Evolutionary conservation across 352 stramenopile species (phyloP).

Genomic region (Poterioochromonas sp.): DNA sequence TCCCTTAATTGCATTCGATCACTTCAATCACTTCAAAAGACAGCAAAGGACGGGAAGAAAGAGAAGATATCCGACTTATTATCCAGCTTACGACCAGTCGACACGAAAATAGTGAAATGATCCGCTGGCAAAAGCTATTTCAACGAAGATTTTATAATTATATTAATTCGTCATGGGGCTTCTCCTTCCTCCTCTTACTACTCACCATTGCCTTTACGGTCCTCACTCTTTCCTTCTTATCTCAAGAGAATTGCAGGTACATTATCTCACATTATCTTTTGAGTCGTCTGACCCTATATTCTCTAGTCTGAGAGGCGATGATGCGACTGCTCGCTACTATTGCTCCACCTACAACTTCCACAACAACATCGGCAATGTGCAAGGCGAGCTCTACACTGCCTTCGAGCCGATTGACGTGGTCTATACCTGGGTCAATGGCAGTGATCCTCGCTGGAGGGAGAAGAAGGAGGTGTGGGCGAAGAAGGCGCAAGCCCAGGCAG

Average conservation of each 20-base stretch:
- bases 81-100: too few species aligned
- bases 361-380: slow-evolving; percentile 16
- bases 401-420: slow-evolving; percentile 75
- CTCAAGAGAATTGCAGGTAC: not conserved
- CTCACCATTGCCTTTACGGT: not conserved
- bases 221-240: not conserved
- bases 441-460: slow-evolving; percentile 70
- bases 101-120: not conserved
- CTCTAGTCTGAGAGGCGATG: too few species aligned
- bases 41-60: too few species aligned
- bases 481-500: too few species aligned
- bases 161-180: slow-evolving; percentile 12
- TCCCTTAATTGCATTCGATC: too few species aligned
- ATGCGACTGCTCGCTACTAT: not conserved
- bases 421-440: slow-evolving; percentile 92
- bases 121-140: not conserved
- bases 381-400: not conserved
- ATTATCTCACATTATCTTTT: not conserved
- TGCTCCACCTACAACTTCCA: not conserved
- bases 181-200: not conserved
- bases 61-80: too few species aligned
- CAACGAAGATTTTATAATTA: slow-evolving; percentile 11
- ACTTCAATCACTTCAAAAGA: too few species aligned
- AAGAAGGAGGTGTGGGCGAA: slow-evolving; percentile 60
- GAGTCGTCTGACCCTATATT: not conserved